Evolutionary conservation across 176 grass and related monocot species (phyloP).

Genomic region (Ensete ventricosum): DNA sequence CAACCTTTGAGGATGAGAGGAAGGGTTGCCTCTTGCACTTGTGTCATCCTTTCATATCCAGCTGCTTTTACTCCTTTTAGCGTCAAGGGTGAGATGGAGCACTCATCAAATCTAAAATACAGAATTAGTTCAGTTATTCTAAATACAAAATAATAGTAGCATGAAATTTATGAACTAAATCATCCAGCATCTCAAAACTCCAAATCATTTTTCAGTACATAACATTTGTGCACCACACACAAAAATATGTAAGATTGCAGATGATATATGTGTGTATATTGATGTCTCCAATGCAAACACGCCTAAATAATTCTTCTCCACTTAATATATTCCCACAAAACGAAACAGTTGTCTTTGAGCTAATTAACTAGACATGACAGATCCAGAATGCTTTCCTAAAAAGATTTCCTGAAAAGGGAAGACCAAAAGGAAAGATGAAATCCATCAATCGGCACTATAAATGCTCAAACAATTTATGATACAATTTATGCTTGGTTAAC

Average conservation of each 20-base stretch:
- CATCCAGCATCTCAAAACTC: background rate
- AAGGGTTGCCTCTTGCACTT: slow-evolving; percentile 64
- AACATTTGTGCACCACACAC: background rate
- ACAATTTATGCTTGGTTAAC: background rate
- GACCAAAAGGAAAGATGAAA: background rate
- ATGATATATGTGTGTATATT: background rate
- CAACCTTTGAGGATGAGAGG: slow-evolving; percentile 69
- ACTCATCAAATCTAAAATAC: slow-evolving; percentile 57
- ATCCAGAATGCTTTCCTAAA: background rate
- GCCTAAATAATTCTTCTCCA: background rate
- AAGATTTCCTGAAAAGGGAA: background rate
- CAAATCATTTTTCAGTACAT: background rate
- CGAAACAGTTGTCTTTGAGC: background rate
- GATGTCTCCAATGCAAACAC: background rate
- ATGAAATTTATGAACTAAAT: background rate
- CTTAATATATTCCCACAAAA: background rate
- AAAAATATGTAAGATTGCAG: background rate
- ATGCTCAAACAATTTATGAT: background rate
- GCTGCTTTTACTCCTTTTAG: slow-evolving; percentile 57
- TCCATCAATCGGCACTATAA: background rate
- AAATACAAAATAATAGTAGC: background rate
- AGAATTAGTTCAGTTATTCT: slow-evolving; percentile 2
- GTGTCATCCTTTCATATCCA: slow-evolving; percentile 77
- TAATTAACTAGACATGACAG: too few species aligned
- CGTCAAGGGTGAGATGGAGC: slow-evolving; percentile 44